A percentile compares a stretch with the other conserved stretches of the same genome.
phyloP scores from a whole-genome alignment of 805 yeast genomes.

The Lachancea mirantina region DNA sequence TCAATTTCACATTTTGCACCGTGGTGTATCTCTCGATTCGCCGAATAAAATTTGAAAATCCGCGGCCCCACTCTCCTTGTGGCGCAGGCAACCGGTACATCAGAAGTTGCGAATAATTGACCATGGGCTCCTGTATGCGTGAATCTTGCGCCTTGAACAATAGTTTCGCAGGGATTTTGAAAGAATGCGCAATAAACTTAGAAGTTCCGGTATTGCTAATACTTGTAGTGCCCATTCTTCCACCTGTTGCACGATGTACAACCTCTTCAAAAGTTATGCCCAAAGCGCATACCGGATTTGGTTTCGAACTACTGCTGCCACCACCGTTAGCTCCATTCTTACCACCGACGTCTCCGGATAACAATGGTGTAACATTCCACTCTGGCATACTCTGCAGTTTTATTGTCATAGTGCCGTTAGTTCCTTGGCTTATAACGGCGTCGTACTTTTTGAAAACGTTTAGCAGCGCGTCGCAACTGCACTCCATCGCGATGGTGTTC shows the following conservation, averaged over 20 bases:
- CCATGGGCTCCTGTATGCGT: slow-evolving; percentile 54
- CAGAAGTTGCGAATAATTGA: slow-evolving; percentile 47
- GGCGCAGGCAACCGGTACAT: slow-evolving; percentile 39
- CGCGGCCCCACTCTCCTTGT: slow-evolving; percentile 30
- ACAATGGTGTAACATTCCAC: slow-evolving; percentile 15
- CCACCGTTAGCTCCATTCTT: slow-evolving; percentile 8
- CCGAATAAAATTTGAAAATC: slow-evolving; percentile 46
- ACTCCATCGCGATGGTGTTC: slow-evolving; percentile 28
- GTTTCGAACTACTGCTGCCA: slow-evolving; percentile 7
- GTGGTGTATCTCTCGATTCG: slow-evolving; percentile 61
- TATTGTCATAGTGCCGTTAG: slow-evolving; percentile 23
- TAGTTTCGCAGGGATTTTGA: slow-evolving; percentile 64
- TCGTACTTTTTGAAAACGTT: slow-evolving; percentile 29
- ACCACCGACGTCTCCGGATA: slow-evolving; percentile 4
- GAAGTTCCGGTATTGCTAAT: slow-evolving; percentile 7
- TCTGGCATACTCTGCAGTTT: slow-evolving; percentile 25
- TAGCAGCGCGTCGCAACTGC: slow-evolving; percentile 26
- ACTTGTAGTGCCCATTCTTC: slow-evolving; percentile 6
- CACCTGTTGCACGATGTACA: slow-evolving; percentile 12
- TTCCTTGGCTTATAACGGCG: slow-evolving; percentile 23
- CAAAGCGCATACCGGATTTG: slow-evolving; percentile 23
- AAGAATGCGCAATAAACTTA: slow-evolving; percentile 50
- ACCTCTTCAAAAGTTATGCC: slow-evolving; percentile 28
- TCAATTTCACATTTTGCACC: slow-evolving; percentile 43
- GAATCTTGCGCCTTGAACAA: slow-evolving; percentile 48